Percentiles rank a stretch among this genome's conserved stretches.
Evolutionary conservation across 108 stramenopile genomes (phyloP).

Genomic region (Cylindrotheca fusiformis): DNA sequence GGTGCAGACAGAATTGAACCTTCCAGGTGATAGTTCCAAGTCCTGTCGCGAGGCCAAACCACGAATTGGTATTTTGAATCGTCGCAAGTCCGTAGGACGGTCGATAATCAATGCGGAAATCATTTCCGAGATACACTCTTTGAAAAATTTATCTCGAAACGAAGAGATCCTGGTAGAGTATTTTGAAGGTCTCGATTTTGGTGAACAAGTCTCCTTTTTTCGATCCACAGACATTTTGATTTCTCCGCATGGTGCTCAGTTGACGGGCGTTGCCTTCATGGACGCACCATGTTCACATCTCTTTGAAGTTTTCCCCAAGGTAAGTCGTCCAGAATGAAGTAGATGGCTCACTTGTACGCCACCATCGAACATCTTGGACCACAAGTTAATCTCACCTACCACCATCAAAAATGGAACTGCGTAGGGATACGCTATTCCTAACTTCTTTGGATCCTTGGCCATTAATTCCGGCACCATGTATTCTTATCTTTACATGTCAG

Average conservation of each 20-base stretch:
- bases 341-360: too few relatives aligned
- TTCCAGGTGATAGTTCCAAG: not conserved
- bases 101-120: conserved; percentile 20
- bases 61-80: conserved; percentile 36
- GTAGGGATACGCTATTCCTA: conserved; percentile 24
- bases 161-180: conserved; percentile 4
- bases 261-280: conserved; percentile 40
- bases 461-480: conserved; percentile 9
- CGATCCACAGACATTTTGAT: conserved; percentile 31
- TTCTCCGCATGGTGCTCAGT: conserved; percentile 44
- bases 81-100: conserved; percentile 16
- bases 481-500: conserved; percentile 17
- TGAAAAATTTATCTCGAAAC: not conserved
- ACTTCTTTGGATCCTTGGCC: conserved; percentile 39
- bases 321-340: too few relatives aligned
- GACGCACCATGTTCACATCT: conserved; percentile 20
- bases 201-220: conserved; percentile 30
- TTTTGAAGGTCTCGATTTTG: conserved; percentile 36
- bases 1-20: not conserved
- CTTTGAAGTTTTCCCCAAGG: conserved; percentile 35
- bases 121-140: not conserved
- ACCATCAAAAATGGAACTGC: too few relatives aligned
- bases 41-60: not conserved
- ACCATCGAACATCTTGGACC: too few relatives aligned
- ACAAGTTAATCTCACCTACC: too few relatives aligned